Evolutionary conservation across 2,329 filamentous ascomycete species (phyloP).

Genomic region (Coniochaeta sp.): DNA sequence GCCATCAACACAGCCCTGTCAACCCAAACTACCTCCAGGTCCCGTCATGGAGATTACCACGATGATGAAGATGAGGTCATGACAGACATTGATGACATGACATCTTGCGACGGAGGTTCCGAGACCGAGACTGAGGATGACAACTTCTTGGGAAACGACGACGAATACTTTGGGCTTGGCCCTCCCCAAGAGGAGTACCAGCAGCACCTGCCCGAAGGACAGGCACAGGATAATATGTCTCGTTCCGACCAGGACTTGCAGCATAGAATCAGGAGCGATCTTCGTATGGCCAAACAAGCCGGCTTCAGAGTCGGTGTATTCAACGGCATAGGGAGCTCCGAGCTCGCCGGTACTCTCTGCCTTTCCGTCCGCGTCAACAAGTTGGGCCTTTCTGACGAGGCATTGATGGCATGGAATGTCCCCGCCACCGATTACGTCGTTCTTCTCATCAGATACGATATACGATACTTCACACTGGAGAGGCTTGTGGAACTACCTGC

Average conservation of each 20-base stretch:
- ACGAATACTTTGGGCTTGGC: slow-evolving; percentile 22
- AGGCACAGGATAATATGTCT: neutral
- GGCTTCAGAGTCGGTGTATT: slow-evolving; percentile 66
- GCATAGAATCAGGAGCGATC: slow-evolving; percentile 48
- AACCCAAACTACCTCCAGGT: slow-evolving; percentile 8
- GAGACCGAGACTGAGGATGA: slow-evolving; percentile 12
- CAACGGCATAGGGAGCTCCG: slow-evolving; percentile 32
- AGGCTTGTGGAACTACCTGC: slow-evolving; percentile 36
- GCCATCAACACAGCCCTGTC: neutral
- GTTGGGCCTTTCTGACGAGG: slow-evolving; percentile 66
- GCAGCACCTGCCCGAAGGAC: neutral
- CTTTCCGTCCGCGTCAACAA: slow-evolving; percentile 64
- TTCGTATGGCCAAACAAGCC: slow-evolving; percentile 50
- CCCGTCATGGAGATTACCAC: slow-evolving; percentile 20
- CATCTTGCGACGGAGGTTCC: slow-evolving; percentile 8
- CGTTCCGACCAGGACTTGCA: slow-evolving; percentile 3
- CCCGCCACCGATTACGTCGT: slow-evolving; percentile 61
- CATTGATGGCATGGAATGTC: slow-evolving; percentile 71
- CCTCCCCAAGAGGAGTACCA: neutral
- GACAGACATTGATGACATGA: slow-evolving; percentile 5
- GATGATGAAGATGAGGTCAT: slow-evolving; percentile 15
- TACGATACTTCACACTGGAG: slow-evolving; percentile 55
- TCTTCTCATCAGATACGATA: slow-evolving; percentile 58
- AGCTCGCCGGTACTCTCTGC: slow-evolving; percentile 45
- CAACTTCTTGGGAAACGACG: slow-evolving; percentile 12